Evolutionary conservation across 2,329 filamentous ascomycete genomes (phyloP).

Genomic region (Cladosporium colombiae): DNA sequence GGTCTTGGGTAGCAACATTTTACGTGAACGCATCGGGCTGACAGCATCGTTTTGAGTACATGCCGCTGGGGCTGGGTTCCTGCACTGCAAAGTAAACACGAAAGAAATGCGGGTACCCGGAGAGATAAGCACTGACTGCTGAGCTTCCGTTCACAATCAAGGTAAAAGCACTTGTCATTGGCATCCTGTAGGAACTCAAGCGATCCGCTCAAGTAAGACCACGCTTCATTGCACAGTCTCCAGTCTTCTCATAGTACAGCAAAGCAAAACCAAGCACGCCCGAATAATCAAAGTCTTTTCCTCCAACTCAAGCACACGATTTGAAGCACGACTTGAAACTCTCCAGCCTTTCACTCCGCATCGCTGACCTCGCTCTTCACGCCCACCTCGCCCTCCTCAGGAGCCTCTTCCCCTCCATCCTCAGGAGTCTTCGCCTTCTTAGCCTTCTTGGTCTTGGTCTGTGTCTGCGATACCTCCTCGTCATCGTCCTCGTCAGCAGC

Average conservation of each 20-base stretch:
- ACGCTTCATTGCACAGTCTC: not conserved
- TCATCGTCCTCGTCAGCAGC: slow-evolving; percentile 18
- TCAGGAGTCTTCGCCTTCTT: not conserved
- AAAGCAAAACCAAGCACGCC: not conserved
- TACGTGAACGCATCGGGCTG: not conserved
- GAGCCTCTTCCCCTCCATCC: not conserved
- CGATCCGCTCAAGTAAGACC: not conserved
- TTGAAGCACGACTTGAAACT: not conserved
- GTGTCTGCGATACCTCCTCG: slow-evolving; percentile 24
- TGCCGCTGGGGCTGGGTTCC: not conserved
- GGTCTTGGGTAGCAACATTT: not conserved
- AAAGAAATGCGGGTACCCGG: not conserved
- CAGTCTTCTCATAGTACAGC: not conserved
- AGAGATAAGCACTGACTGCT: not conserved
- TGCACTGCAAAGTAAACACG: not conserved
- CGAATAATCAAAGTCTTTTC: not conserved
- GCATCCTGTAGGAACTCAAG: not conserved
- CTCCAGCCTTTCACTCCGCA: not conserved
- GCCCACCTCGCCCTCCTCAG: slow-evolving; percentile 1
- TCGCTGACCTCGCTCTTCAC: not conserved
- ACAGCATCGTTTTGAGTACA: not conserved
- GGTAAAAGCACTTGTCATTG: not conserved
- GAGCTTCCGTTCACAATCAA: not conserved
- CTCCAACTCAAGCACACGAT: not conserved
- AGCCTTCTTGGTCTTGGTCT: slow-evolving; percentile 21